Evolutionary conservation across 2,329 filamentous ascomycete species (phyloP).

Genomic region (Calonectria pauciramosa): DNA sequence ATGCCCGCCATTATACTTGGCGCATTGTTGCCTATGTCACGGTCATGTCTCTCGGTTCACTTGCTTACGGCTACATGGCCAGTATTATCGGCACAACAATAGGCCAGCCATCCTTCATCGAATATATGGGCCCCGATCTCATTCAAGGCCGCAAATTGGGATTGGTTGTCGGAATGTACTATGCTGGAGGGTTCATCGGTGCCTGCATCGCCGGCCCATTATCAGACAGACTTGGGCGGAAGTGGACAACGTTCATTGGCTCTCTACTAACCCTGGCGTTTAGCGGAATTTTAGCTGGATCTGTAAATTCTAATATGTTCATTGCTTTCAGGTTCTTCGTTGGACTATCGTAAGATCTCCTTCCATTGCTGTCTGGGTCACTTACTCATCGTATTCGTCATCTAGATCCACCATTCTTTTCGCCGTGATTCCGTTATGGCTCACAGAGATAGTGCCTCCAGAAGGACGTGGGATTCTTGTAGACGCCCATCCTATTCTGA

Average conservation of each 20-base stretch:
- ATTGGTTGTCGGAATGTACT: conserved; percentile 2
- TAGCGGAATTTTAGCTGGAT: neutral
- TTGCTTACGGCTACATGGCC: neutral
- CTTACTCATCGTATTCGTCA: too few species aligned
- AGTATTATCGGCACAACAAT: neutral
- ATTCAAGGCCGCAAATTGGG: neutral
- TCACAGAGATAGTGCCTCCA: conserved; percentile 8
- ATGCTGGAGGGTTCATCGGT: neutral
- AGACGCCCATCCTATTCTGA: conserved; percentile 7
- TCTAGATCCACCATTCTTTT: conserved; percentile 6
- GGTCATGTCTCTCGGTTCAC: neutral
- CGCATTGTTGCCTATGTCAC: neutral
- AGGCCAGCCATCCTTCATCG: neutral
- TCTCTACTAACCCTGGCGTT: neutral
- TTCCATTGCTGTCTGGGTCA: too few species aligned
- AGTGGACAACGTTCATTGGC: neutral
- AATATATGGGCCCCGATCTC: neutral
- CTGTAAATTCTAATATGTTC: conserved; percentile 13
- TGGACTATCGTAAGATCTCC: neutral
- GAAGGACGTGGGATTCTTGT: conserved; percentile 12
- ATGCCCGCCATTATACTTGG: too few species aligned
- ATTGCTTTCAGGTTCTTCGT: conserved; percentile 16
- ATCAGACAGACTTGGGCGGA: neutral
- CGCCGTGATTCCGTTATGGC: conserved; percentile 10
- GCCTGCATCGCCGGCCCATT: neutral